phyloP scores from a whole-genome alignment of 768 basidiomycete genomes.

The Collybiopsis luxurians region DNA sequence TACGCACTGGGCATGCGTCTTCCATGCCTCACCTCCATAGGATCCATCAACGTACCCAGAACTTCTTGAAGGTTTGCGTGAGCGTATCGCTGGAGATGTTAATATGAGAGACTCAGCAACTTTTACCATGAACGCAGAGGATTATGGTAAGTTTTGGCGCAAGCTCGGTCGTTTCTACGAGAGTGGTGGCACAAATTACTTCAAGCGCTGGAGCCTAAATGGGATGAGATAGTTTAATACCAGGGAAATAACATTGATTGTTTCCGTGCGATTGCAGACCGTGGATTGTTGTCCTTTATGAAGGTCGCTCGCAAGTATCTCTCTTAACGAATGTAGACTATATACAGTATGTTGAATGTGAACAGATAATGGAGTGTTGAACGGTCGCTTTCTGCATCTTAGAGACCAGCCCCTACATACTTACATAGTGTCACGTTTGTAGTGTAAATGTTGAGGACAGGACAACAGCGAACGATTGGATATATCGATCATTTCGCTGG shows the following conservation, averaged over 20 bases:
- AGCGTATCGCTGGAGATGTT: not conserved
- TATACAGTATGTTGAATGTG: no score
- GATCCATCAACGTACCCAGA: not conserved
- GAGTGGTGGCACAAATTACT: not conserved
- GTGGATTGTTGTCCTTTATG: not conserved
- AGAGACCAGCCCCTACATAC: no score
- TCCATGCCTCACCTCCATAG: not conserved
- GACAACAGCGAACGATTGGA: no score
- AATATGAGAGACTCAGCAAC: not conserved
- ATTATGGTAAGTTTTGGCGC: not conserved
- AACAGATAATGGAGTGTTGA: no score
- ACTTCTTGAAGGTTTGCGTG: not conserved
- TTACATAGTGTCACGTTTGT: no score
- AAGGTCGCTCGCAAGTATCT: not conserved
- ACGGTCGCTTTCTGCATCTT: no score
- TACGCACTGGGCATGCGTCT: not conserved
- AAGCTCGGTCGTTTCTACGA: not conserved
- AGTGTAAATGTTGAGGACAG: no score
- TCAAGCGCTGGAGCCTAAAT: not conserved
- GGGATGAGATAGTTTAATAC: not conserved
- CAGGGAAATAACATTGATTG: not conserved
- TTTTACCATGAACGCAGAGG: not conserved
- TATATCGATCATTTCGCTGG: no score
- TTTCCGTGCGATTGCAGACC: not conserved
- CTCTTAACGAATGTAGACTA: not conserved